A percentile compares a stretch with the other conserved stretches of the same genome.
phyloP scores from a whole-genome alignment of 306 rosid genomes.

The Cucurbita argyrosperma region DNA sequence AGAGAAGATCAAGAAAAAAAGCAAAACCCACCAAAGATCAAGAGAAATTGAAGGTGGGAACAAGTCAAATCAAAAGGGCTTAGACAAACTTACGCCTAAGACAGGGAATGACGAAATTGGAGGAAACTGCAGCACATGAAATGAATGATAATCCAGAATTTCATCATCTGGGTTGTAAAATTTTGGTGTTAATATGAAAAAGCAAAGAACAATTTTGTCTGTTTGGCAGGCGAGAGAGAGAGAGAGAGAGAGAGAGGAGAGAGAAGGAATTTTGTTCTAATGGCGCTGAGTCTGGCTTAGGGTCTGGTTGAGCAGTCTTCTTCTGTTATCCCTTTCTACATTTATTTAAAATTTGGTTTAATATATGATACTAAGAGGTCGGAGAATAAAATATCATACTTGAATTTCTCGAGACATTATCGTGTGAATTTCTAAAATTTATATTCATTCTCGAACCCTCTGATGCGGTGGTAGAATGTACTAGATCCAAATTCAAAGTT shows the following conservation, averaged over 20 bases:
- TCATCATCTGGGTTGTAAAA: background rate
- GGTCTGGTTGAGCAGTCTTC: constrained; percentile 11
- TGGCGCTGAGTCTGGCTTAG: background rate
- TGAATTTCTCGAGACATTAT: too few species aligned
- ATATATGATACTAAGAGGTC: too few species aligned
- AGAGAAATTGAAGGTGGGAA: background rate
- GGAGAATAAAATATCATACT: too few species aligned
- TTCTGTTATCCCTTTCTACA: background rate
- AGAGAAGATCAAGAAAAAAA: background rate
- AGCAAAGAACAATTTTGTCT: constrained; percentile 2
- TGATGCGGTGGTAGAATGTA: too few species aligned
- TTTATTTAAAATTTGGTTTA: too few species aligned
- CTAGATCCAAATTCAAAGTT: too few species aligned
- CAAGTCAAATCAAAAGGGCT: background rate
- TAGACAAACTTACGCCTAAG: background rate
- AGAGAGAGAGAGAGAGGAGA: background rate
- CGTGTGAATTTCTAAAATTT: too few species aligned
- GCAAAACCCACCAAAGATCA: background rate
- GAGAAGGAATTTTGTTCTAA: background rate
- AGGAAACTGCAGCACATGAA: background rate
- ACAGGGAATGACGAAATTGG: background rate
- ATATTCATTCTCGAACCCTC: too few species aligned
- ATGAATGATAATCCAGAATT: background rate
- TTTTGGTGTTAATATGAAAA: background rate
- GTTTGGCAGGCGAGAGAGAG: constrained; percentile 2